Conservation (phyloP, 768 basidiomycete genomes). For the Xerocomellus dryophilus region DNA sequence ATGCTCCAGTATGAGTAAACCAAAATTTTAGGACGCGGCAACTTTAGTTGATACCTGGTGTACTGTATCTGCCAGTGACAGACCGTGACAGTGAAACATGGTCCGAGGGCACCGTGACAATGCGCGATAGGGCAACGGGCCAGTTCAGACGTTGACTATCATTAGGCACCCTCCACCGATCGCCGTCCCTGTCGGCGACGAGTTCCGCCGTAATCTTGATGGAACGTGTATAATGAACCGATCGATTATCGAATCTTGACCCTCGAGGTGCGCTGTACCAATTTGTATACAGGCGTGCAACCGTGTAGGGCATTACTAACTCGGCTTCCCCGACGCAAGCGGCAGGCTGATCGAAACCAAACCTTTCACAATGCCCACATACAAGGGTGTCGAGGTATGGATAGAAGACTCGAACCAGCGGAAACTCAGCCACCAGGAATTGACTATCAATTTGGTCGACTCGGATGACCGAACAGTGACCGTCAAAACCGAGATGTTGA, state of each 20-base stretch:
- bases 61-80: neutral
- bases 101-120: no score
- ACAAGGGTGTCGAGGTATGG: conserved; percentile 18
- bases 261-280: neutral
- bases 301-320: neutral
- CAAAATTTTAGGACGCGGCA: no score
- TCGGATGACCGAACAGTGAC: conserved; percentile 7
- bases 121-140: neutral
- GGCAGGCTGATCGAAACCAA: neutral
- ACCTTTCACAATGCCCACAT: conserved; percentile 12
- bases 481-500: conserved; percentile 9
- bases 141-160: neutral
- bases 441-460: conserved; percentile 10
- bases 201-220: neutral
- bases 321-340: neutral
- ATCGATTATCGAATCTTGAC: neutral
- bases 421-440: conserved; percentile 1
- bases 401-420: conserved; percentile 12
- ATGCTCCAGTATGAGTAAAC: no score
- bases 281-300: conserved; percentile 8
- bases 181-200: neutral
- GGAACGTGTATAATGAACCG: neutral
- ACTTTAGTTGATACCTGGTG: neutral
- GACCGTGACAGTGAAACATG: neutral
- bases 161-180: neutral